Evolutionary conservation across 495 filamentous ascomycete genomes (phyloP).

Genomic region (Letharia lupina): DNA sequence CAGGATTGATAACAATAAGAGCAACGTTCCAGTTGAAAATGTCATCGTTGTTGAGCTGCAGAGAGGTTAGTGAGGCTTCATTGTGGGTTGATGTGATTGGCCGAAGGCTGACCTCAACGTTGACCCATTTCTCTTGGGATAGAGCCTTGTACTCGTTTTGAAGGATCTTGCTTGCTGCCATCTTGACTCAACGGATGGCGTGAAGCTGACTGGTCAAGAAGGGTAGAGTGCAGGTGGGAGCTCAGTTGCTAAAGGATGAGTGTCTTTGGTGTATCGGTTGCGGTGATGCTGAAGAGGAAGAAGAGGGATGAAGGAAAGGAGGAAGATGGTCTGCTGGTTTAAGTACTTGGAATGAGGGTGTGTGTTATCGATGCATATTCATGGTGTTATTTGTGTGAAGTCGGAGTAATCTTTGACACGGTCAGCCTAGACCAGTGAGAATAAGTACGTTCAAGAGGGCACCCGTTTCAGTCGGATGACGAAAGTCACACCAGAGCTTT

Average conservation of each 20-base stretch:
- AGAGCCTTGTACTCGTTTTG: slow-evolving; percentile 84
- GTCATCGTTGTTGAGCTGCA: slow-evolving; percentile 60
- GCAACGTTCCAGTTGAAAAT: slow-evolving; percentile 81
- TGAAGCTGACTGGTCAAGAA: not conserved
- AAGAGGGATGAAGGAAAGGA: not conserved
- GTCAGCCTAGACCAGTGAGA: not conserved
- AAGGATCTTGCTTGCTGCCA: slow-evolving; percentile 66
- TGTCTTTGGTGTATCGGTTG: not conserved
- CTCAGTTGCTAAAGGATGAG: not conserved
- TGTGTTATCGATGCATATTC: not conserved
- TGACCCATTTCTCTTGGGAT: slow-evolving; percentile 83
- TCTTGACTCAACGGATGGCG: slow-evolving; percentile 15
- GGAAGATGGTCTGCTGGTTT: too few species aligned
- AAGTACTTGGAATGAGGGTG: not conserved
- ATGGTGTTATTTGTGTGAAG: not conserved
- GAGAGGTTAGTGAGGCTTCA: not conserved
- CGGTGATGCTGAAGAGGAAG: not conserved
- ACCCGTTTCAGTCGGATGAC: not conserved
- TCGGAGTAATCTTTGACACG: not conserved
- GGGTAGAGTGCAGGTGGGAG: not conserved
- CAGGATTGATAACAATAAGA: slow-evolving; percentile 84
- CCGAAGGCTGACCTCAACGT: slow-evolving; percentile 59
- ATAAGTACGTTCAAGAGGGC: not conserved
- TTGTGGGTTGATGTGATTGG: not conserved
- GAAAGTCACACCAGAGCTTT: not conserved